Evolutionary conservation across 345 rosid genomes (phyloP), one percentile per base, ranked within the genome.

Genomic region (Microcos paniculata): DNA sequence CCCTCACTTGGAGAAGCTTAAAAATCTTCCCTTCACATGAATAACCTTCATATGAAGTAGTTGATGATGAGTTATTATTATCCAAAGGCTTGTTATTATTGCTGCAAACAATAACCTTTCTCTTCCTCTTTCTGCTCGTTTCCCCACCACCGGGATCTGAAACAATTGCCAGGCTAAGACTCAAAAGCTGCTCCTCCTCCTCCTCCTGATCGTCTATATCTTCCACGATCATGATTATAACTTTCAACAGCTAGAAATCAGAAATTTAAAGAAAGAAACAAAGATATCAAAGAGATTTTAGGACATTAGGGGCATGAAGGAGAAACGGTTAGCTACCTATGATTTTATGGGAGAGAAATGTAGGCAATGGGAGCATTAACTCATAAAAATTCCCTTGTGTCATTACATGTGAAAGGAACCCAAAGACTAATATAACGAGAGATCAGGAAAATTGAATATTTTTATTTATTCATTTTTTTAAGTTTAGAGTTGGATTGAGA

Each of bases 1-100:
- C 94, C 64, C 94, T 86, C 82, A 66, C 77, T 70, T 86, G 88
- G 14, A 88, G 90, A 10, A 90, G 85, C 72, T 48, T 71, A 40
- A 82, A 86, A 4, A 88, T 77, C 72, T 87, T 86, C 21, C 84
- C 86, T 72, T 90, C 92, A n/a, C 71, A 71, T 3, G 4, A 3
- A 35, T 35, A 35, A 12, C 79, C 84, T 14, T 80, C 84, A 51
- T 52, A 26, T 8, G 82, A 45, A 35, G 40, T 3, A 35, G 40
- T 3, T 3, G 40, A 3, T 35, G 40, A 35, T 35, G 40, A 35
- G 40, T 35, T 35, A 35, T 35, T 35, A 35, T 35, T 35, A 45
- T 49, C 73, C 43, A 51, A 16, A 21, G 80, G 64, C 40, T 52
- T 61, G 23, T 23, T 24, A 51, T 52, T 15, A 52, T 61, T n/a